Percentiles rank a stretch among this genome's conserved stretches.
These are phyloP conservation scores for Neocatenulostroma microsporum DNA, from an alignment of 2,329 filamentous ascomycete genomes.

Conservation along the genomic window DNA sequence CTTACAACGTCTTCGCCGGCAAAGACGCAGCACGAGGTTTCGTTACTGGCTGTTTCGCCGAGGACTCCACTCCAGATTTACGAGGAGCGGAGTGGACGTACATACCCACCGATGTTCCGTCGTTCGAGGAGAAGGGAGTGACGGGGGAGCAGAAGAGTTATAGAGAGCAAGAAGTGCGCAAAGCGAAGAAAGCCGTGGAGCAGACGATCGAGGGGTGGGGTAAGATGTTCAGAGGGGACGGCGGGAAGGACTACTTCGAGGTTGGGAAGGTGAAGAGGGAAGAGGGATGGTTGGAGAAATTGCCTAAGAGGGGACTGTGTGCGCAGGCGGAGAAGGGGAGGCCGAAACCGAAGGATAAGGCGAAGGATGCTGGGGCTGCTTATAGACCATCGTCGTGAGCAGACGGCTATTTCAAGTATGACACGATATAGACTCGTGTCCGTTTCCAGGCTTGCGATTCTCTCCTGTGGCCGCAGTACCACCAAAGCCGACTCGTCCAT, in stretches of 20 bases:
- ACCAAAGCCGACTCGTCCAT: too few species aligned
- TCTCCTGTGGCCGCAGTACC: too few species aligned
- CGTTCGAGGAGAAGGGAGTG: conserved; percentile 15
- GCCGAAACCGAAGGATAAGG: conserved; percentile 34
- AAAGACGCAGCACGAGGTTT: conserved; percentile 80
- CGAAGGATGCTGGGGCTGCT: conserved; percentile 14
- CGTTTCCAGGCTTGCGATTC: too few species aligned
- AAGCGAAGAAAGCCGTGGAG: conserved; percentile 58
- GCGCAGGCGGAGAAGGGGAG: conserved; percentile 59
- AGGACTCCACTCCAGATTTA: conserved; percentile 77
- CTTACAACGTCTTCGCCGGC: conserved; percentile 81
- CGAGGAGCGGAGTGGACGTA: conserved; percentile 84
- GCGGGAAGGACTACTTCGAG: conserved; percentile 70
- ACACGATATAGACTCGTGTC: too few species aligned
- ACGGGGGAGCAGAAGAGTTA: conserved; percentile 22
- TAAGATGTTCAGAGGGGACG: conserved; percentile 61
- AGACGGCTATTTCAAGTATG: too few species aligned
- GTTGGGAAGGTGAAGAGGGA: conserved; percentile 65
- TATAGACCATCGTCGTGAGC: too few species aligned
- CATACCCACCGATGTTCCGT: conserved; percentile 49
- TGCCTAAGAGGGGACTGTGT: conserved; percentile 34
- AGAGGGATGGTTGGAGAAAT: conserved; percentile 52
- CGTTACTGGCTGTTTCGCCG: conserved; percentile 84
- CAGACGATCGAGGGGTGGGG: conserved; percentile 73
- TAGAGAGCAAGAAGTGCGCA: conserved; percentile 55